Conservation (phyloP, 2,329 filamentous ascomycete genomes). For the Arthrobotrys sinensis region DNA sequence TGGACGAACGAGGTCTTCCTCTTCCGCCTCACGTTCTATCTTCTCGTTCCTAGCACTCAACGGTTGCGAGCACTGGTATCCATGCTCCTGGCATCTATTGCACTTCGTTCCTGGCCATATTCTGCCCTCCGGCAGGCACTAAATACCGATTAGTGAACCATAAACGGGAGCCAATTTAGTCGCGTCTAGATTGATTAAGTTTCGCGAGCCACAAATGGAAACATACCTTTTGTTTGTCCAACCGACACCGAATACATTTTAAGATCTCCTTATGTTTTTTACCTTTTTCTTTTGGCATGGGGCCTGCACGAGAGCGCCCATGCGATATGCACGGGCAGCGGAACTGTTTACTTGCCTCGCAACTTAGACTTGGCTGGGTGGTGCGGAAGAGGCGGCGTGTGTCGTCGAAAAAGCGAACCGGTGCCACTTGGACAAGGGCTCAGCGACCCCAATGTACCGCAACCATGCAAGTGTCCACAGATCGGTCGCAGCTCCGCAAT, state of each 20-base stretch:
- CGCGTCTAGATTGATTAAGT: conserved; percentile 35
- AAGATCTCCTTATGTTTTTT: conserved; percentile 61
- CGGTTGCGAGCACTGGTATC: conserved; percentile 59
- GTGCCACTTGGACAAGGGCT: conserved; percentile 60
- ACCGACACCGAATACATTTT: conserved; percentile 60
- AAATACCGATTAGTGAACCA: conserved; percentile 48
- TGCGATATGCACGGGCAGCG: conserved; percentile 54
- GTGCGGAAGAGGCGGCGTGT: conserved; percentile 29
- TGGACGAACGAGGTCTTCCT: conserved; percentile 51
- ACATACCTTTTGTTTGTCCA: conserved; percentile 61
- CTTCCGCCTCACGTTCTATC: conserved; percentile 60
- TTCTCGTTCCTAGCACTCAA: conserved; percentile 61
- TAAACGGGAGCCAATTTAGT: conserved; percentile 13
- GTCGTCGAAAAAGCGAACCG: conserved; percentile 53
- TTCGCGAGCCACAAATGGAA: conserved; percentile 32
- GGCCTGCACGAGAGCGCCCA: conserved; percentile 50
- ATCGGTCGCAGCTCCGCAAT: conserved; percentile 52
- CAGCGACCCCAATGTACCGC: conserved; percentile 57
- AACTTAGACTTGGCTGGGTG: conserved; percentile 36
- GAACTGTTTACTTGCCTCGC: conserved; percentile 52
- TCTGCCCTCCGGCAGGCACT: conserved; percentile 60
- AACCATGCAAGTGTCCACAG: conserved; percentile 58
- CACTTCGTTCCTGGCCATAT: conserved; percentile 60
- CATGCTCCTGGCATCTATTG: conserved; percentile 61
- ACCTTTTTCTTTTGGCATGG: conserved; percentile 62